Evolutionary conservation across 768 basidiomycete species (phyloP), one percentile per base, ranked within the genome.

Genomic region (Crucibulum laeve): DNA sequence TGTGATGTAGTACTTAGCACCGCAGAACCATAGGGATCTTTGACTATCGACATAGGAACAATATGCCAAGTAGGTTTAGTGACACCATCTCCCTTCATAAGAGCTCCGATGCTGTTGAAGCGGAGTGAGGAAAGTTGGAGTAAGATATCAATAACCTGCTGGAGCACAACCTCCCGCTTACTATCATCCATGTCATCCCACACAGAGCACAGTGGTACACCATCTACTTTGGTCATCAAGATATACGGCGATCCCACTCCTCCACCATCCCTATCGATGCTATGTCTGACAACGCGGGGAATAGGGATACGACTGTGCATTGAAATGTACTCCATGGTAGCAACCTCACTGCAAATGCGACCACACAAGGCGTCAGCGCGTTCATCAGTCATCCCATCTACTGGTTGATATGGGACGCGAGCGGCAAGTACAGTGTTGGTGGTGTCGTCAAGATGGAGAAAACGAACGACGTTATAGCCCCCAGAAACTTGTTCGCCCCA

Each of bases 111-210:
- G 19, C 37, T 46, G 5, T 46, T 34, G 22, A 46, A 46, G 15
- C 45, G 40, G 4, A 34, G 45, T 2, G 45, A 46, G 22, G 32
- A 46, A 13, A 46, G 45, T 8, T 46, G 32, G n/a, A 46, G 40
- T 2, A 46, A 33, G 5, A 46, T 42, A 17, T 42, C 45, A 14
- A 46, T 28, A 19, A 46, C 35, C 17, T 46, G 45, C 17, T 34
- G 39, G 3, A 46, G 45, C 7, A 46, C 32, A 18, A 37, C 10
- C 7, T 25, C 22, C 23, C 45, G 45, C n/a, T 42, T 46, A 3
- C 18, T 34, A 24, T 46, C 40, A 5, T 36, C 40, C 45, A 46
- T 46, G 2, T 34, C 17, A 13, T 36, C 34, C 45, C 45, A 46
- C 15, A 42, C 40, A 8, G 23, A 36, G 17, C n/a, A 15, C 33